phyloP scores from a whole-genome alignment of 2,329 filamentous ascomycete genomes.

The Cercospora zeina region DNA sequence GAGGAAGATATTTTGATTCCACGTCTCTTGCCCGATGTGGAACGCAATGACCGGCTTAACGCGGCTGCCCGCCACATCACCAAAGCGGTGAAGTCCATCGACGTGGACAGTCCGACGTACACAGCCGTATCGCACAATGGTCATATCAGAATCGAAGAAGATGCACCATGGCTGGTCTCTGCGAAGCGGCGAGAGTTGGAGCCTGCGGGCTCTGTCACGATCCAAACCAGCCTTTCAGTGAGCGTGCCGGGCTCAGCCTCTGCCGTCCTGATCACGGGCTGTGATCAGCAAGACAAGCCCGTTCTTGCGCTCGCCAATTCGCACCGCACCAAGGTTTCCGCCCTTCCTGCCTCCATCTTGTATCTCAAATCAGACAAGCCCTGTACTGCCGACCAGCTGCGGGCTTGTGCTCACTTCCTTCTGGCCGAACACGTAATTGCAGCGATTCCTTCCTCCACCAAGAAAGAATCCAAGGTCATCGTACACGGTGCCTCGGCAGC shows the following conservation, averaged over 20 bases:
- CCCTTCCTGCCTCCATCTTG: not conserved
- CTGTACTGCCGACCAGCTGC: slow-evolving; percentile 22
- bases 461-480: slow-evolving; percentile 8
- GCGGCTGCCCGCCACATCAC: slow-evolving; percentile 31
- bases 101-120: slow-evolving; percentile 11
- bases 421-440: slow-evolving; percentile 23
- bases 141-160: slow-evolving; percentile 20
- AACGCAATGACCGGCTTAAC: slow-evolving; percentile 35
- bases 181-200: slow-evolving; percentile 5
- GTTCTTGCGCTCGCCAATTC: slow-evolving; percentile 18
- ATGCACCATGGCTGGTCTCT: slow-evolving; percentile 19
- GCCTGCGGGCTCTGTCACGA: not conserved
- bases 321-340: slow-evolving; percentile 15
- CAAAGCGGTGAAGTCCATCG: slow-evolving; percentile 17
- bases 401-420: slow-evolving; percentile 16
- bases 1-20: slow-evolving; percentile 26
- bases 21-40: slow-evolving; percentile 27
- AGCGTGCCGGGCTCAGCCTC: slow-evolving; percentile 17
- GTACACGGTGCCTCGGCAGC: slow-evolving; percentile 24
- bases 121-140: slow-evolving; percentile 19
- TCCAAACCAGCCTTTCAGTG: slow-evolving; percentile 17
- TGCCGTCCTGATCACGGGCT: slow-evolving; percentile 18
- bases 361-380: slow-evolving; percentile 1
- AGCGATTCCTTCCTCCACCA: slow-evolving; percentile 7
- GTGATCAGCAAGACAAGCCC: slow-evolving; percentile 14